Evolutionary conservation across 306 rosid species (phyloP).

Genomic region (Fagus sylvatica): DNA sequence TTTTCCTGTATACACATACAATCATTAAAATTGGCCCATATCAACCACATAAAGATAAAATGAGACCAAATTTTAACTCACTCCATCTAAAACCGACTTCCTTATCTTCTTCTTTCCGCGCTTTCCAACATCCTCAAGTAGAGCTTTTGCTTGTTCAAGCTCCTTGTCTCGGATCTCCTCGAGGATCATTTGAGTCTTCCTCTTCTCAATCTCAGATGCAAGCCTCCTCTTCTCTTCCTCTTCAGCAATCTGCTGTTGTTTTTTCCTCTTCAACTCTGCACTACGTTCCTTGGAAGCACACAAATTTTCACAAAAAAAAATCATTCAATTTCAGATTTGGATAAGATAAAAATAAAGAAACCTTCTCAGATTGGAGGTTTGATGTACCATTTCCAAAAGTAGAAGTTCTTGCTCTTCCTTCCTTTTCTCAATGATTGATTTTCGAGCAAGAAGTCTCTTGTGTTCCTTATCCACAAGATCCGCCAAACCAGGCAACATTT

Average conservation of each 20-base stretch:
- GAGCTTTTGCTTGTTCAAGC: slow-evolving; percentile 57
- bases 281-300: slow-evolving; percentile 65
- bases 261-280: slow-evolving; percentile 71
- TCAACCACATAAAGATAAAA: slow-evolving; percentile 8
- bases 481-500: slow-evolving; percentile 59
- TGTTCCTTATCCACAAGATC: slow-evolving; percentile 88
- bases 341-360: background rate
- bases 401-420: slow-evolving; percentile 95
- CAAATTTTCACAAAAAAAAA: background rate
- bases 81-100: slow-evolving; percentile 65
- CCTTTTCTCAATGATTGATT: slow-evolving; percentile 84
- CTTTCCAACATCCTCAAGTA: slow-evolving; percentile 60
- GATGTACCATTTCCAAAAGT: slow-evolving; percentile 79
- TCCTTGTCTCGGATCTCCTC: slow-evolving; percentile 81
- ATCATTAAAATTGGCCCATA: slow-evolving; percentile 14
- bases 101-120: slow-evolving; percentile 53
- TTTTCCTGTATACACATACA: slow-evolving; percentile 47
- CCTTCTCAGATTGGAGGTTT: background rate
- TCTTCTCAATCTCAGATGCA: slow-evolving; percentile 61
- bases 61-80: slow-evolving; percentile 38
- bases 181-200: slow-evolving; percentile 56
- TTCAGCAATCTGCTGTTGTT: slow-evolving; percentile 67
- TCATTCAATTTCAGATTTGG: background rate
- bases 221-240: slow-evolving; percentile 86
- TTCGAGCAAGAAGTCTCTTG: slow-evolving; percentile 93